These are phyloP conservation scores for Actinomucor elegans DNA, from an alignment of 371 early-diverging fungal genomes.

Conservation along the genomic window DNA sequence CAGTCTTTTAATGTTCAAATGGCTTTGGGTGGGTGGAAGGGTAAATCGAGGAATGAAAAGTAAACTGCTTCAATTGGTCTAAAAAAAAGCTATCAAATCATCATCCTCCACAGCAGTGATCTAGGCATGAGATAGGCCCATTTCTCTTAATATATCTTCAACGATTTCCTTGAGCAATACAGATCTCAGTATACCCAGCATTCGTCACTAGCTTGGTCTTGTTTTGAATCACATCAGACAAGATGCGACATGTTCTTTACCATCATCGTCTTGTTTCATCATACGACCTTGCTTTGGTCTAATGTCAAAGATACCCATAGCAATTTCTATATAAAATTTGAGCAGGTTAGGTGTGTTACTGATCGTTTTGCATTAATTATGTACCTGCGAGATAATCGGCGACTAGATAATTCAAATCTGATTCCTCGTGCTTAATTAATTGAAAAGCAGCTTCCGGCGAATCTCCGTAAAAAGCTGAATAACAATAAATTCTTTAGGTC, in stretches of 20 bases:
- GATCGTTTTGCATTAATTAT: neutral
- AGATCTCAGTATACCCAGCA: conserved; percentile 69
- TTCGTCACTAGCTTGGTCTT: conserved; percentile 70
- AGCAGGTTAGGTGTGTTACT: conserved; percentile 3
- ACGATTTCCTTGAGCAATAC: conserved; percentile 62
- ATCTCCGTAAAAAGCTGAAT: conserved; percentile 74
- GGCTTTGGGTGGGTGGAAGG: conserved; percentile 10
- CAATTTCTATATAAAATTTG: conserved; percentile 18
- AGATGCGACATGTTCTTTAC: conserved; percentile 55
- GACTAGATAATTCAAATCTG: conserved; percentile 62
- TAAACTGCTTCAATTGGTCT: neutral
- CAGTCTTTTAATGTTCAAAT: conserved; percentile 21
- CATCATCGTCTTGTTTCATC: conserved; percentile 31
- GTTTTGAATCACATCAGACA: conserved; percentile 54
- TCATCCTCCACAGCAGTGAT: conserved; percentile 71
- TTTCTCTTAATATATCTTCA: conserved; percentile 49
- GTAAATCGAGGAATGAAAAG: conserved; percentile 28
- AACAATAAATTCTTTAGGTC: conserved; percentile 57
- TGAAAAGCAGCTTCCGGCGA: conserved; percentile 65
- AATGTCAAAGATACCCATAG: conserved; percentile 72
- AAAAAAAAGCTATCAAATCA: conserved; percentile 26
- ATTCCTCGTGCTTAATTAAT: conserved; percentile 62
- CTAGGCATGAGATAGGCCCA: conserved; percentile 20
- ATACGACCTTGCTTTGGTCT: conserved; percentile 46
- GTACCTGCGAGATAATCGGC: conserved; percentile 41